These are phyloP conservation scores for Ligustrum vulgare DNA, from an alignment of 257 asterid species.

Conservation along the genomic window DNA sequence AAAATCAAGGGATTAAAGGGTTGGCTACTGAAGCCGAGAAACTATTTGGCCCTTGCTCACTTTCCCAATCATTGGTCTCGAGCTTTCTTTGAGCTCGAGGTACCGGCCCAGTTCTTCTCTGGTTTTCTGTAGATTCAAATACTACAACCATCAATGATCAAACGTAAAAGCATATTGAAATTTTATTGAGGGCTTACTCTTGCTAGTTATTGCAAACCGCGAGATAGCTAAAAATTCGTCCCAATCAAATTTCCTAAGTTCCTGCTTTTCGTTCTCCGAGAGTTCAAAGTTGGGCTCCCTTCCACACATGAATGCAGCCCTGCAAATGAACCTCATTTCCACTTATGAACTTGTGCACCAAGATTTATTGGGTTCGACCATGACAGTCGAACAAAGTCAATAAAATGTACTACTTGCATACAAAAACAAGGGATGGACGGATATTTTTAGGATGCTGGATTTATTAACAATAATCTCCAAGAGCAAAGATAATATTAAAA, in stretches of 20 bases:
- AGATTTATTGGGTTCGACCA: not conserved
- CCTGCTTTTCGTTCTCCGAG: not conserved
- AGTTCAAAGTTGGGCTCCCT: slow-evolving; percentile 29
- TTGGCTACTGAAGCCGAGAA: slow-evolving; percentile 42
- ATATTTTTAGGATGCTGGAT: not conserved
- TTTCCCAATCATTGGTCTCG: slow-evolving; percentile 34
- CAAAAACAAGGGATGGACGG: not conserved
- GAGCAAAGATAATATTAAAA: too few species aligned
- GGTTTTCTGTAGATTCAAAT: slow-evolving; percentile 36
- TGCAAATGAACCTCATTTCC: not conserved
- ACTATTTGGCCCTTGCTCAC: slow-evolving; percentile 30
- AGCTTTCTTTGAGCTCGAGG: slow-evolving; percentile 27
- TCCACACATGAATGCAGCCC: slow-evolving; percentile 72
- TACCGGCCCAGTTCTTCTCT: slow-evolving; percentile 21
- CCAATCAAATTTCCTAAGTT: not conserved
- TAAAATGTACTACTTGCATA: not conserved
- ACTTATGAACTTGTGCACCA: not conserved
- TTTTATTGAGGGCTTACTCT: not conserved
- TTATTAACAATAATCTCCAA: too few species aligned
- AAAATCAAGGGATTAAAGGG: slow-evolving; percentile 23
- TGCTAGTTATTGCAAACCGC: slow-evolving; percentile 70
- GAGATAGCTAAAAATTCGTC: slow-evolving; percentile 31
- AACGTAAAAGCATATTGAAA: not conserved
- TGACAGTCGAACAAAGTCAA: not conserved
- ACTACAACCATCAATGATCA: not conserved